Base-by-base conservation (phyloP, 2,329 filamentous ascomycete genomes). In the Ceratocystis harringtonii region DNA sequence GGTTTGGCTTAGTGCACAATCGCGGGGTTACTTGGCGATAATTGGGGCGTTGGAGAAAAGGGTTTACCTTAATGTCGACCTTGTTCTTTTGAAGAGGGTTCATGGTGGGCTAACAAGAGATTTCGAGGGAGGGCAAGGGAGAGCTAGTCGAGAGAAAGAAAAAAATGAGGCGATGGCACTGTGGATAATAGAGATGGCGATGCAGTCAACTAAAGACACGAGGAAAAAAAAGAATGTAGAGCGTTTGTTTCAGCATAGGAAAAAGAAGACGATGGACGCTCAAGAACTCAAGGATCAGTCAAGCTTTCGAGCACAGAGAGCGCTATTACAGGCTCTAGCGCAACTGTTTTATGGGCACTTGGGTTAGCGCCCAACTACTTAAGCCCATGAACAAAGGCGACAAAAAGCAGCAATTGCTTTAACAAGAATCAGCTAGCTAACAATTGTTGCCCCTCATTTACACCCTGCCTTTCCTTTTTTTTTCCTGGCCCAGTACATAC, bases 81-180 rank as follows among this genome's bases (percentile, higher is more conserved):
- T 99, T 97, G 83, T 96, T 96, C 83, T 95, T 92, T 82, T 96
- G 90, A 76, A 92, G 90, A 71, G 92, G 92, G 76, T 96, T 96
- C 90, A 97, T 95, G 19, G 52, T 58, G 55, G 4, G 55, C 28
- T 58, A 58, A 58, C 25, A 58, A 25, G 7, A 32, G 15, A 36
- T 58, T 41, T 17, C 17, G 17, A 19, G 55, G 55, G 6, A 8
- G 28, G 25, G 10, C 6, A 32, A 19, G 36, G 36, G 36, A 41
- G 36, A 41, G 36, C 36, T 41, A 30, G 8, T 12, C 10, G 28
- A 25, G 17, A 25, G 2, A 22, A 7, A 36, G 28, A 32, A 28
- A 28, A 19, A 30, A 36, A 36, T 28, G 22, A 15, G 17, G 55
- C 30, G 28, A n/a, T 19, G 55, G 28, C 25, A 36, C 28, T 58